Evolutionary conservation across 2,329 filamentous ascomycete genomes (phyloP).

Genomic region (Xylaria digitata): DNA sequence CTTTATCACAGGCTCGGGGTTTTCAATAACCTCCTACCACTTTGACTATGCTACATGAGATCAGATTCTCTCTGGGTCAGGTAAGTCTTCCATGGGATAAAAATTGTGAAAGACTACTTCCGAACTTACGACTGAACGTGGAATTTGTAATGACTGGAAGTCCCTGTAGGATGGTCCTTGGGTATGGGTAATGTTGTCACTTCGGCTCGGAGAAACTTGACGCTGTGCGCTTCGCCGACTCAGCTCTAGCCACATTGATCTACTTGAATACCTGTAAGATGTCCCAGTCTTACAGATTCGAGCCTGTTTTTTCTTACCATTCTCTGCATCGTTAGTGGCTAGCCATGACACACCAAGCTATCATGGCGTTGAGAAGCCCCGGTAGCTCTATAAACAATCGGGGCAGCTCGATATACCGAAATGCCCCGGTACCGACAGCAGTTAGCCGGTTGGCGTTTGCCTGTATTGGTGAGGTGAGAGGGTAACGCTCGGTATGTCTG

Average conservation of each 20-base stretch:
- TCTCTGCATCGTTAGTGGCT: not conserved
- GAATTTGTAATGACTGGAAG: slow-evolving; percentile 7
- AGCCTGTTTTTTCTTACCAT: not conserved
- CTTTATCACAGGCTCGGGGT: slow-evolving; percentile 8
- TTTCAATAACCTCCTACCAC: not conserved
- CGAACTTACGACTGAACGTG: not conserved
- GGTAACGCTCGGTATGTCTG: not conserved
- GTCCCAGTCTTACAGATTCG: not conserved
- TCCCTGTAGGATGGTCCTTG: not conserved
- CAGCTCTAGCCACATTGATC: slow-evolving; percentile 1
- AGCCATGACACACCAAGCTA: not conserved
- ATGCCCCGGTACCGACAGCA: slow-evolving; percentile 3
- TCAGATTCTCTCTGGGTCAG: not conserved
- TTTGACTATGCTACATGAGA: not conserved
- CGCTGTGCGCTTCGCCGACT: slow-evolving; percentile 1
- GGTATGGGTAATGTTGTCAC: not conserved
- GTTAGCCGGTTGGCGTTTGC: not conserved
- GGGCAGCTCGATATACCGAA: not conserved
- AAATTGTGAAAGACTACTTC: not conserved
- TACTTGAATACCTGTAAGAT: slow-evolving; percentile 7
- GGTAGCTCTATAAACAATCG: slow-evolving; percentile 4
- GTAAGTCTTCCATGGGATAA: not conserved
- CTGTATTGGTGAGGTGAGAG: not conserved
- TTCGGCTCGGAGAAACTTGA: slow-evolving; percentile 28
- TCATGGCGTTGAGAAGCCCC: slow-evolving; percentile 17